Evolutionary conservation across 805 yeast genomes (phyloP).

Genomic region (Hanseniaspora opuntiae): DNA sequence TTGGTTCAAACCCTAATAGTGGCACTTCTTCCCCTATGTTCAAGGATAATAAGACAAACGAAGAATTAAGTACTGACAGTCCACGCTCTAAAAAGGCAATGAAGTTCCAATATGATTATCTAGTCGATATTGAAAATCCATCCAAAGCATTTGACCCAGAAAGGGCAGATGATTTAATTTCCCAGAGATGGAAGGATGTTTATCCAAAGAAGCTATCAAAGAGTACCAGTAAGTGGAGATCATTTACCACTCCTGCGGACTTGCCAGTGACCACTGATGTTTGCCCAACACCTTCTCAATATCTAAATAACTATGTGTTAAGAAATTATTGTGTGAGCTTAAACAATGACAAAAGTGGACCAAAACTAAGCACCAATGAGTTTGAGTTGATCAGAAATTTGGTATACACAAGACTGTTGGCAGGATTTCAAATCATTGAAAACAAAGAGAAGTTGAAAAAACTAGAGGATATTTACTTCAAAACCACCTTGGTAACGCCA

Average conservation of each 20-base stretch:
- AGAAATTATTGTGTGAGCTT: conserved; percentile 70
- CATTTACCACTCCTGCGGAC: conserved; percentile 85
- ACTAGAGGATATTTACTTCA: conserved; percentile 23
- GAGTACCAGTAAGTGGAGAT: conserved; percentile 76
- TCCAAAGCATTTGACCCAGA: conserved; percentile 50
- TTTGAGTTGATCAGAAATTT: conserved; percentile 67
- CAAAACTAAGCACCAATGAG: conserved; percentile 16
- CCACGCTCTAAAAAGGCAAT: background rate
- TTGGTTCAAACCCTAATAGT: background rate
- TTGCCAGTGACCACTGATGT: conserved; percentile 68
- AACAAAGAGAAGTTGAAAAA: conserved; percentile 1
- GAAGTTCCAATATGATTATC: conserved; percentile 20
- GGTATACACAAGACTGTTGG: conserved; percentile 65
- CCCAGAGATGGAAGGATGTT: conserved; percentile 84
- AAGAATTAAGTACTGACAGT: background rate
- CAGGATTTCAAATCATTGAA: conserved; percentile 84
- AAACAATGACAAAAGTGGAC: conserved; percentile 40
- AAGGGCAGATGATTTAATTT: conserved; percentile 42
- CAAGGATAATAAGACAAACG: background rate
- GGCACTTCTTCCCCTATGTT: conserved; percentile 1
- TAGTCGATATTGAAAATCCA: conserved; percentile 66
- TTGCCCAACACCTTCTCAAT: conserved; percentile 59
- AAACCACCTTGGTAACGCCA: conserved; percentile 32
- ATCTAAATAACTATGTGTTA: conserved; percentile 59
- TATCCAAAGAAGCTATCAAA: conserved; percentile 61